phyloP scores from a whole-genome alignment of 306 rosid species.

The Vigna angularis region DNA sequence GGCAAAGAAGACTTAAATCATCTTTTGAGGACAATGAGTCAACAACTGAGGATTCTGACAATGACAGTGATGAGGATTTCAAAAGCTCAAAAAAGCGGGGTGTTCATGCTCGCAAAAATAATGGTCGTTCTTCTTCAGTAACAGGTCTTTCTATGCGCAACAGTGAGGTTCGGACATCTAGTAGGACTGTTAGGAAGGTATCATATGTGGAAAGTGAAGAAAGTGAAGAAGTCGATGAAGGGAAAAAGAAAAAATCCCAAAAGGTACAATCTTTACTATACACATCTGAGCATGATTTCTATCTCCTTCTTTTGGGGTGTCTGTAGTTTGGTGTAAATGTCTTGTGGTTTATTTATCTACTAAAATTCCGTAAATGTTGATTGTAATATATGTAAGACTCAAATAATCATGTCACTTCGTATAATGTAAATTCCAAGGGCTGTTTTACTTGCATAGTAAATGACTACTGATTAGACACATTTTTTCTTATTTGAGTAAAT shows the following conservation, averaged over 20 bases:
- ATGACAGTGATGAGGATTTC: conserved; percentile 77
- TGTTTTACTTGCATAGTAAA: conserved; percentile 27
- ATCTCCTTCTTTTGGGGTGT: conserved; percentile 26
- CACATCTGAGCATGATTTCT: conserved; percentile 30
- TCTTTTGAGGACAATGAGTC: conserved; percentile 87
- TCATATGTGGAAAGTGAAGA: conserved; percentile 99
- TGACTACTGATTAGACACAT: conserved; percentile 20
- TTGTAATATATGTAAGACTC: conserved; percentile 23
- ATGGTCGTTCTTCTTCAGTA: conserved; percentile 57
- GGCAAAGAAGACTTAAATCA: conserved; percentile 75
- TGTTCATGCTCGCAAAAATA: conserved; percentile 66
- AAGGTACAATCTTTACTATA: conserved; percentile 64
- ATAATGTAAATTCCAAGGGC: conserved; percentile 18
- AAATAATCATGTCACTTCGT: conserved; percentile 4
- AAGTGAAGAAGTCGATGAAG: conserved; percentile 93
- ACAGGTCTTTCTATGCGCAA: conserved; percentile 58
- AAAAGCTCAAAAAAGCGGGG: conserved; percentile 64
- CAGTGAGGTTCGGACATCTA: conserved; percentile 88
- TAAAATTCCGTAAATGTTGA: neutral
- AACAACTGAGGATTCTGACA: conserved; percentile 75
- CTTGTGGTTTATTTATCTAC: conserved; percentile 29
- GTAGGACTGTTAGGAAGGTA: conserved; percentile 88
- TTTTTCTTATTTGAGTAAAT: neutral
- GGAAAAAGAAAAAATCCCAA: conserved; percentile 85
- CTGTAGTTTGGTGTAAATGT: conserved; percentile 34